Conservation (phyloP, 768 basidiomycete genomes). For the Cystofilobasidium macerans region DNA sequence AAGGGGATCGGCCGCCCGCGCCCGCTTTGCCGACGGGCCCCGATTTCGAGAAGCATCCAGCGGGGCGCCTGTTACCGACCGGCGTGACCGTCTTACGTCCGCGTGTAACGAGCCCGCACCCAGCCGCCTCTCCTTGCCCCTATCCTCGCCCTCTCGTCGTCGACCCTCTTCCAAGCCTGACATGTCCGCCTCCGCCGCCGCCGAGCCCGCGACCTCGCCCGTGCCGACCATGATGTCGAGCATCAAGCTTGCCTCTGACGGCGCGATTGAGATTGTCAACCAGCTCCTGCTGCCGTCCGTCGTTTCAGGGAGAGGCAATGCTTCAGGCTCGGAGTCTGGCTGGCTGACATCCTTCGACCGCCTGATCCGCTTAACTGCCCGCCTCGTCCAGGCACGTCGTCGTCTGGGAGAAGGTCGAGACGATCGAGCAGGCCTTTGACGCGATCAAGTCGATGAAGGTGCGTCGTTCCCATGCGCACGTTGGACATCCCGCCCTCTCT, state of each 20-base stretch:
- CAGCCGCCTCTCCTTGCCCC: too few species aligned
- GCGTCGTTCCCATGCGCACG: slow-evolving; percentile 12
- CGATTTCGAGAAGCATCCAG: too few species aligned
- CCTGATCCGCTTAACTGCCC: too few species aligned
- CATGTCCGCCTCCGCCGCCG: slow-evolving; percentile 14
- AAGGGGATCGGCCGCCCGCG: too few species aligned
- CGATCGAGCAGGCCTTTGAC: slow-evolving; percentile 72
- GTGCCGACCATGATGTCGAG: slow-evolving; percentile 39
- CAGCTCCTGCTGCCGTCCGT: slow-evolving; percentile 66
- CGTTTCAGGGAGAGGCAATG: too few species aligned
- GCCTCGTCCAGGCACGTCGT: slow-evolving; percentile 46
- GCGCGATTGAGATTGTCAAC: slow-evolving; percentile 72
- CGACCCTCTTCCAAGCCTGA: neutral
- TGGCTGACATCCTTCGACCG: slow-evolving; percentile 48
- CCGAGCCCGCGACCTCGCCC: neutral
- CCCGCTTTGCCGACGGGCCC: too few species aligned
- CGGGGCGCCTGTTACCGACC: too few species aligned
- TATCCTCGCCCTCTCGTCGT: too few species aligned
- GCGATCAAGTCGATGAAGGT: slow-evolving; percentile 97
- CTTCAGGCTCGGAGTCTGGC: neutral
- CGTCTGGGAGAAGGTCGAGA: slow-evolving; percentile 45
- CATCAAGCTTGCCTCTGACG: slow-evolving; percentile 39
- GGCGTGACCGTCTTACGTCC: too few species aligned
- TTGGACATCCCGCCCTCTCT: too few species aligned
- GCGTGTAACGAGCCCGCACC: too few species aligned